These are phyloP conservation scores for Phytopythium mirpurense DNA, from an alignment of 352 stramenopile species.

Conservation along the genomic window DNA sequence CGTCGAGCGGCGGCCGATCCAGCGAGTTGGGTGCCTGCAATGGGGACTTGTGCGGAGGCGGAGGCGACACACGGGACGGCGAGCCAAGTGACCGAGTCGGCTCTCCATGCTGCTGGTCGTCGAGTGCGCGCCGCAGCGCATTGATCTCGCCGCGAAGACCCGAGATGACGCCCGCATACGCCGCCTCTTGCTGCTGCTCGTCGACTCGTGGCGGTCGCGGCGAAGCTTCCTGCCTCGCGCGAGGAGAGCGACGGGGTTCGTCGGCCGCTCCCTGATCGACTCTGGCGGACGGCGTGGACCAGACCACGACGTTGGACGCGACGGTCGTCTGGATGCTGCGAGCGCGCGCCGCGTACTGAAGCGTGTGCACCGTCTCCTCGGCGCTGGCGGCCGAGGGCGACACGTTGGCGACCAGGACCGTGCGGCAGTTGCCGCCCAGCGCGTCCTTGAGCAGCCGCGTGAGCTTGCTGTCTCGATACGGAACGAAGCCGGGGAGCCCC, in stretches of 20 bases:
- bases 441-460: slow-evolving; percentile 89
- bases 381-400: slow-evolving; percentile 72
- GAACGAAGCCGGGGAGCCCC: slow-evolving; percentile 53
- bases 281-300: slow-evolving; percentile 33
- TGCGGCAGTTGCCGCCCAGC: slow-evolving; percentile 88
- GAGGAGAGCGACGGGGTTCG: background rate
- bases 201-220: background rate
- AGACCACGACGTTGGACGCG: slow-evolving; percentile 81
- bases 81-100: background rate
- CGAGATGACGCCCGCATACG: background rate
- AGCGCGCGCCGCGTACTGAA: slow-evolving; percentile 91
- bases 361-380: slow-evolving; percentile 91
- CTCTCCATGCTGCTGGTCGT: slow-evolving; percentile 1
- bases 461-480: slow-evolving; percentile 88
- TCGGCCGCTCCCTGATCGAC: background rate
- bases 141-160: background rate
- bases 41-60: background rate
- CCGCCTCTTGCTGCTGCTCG: background rate
- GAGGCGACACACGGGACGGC: background rate
- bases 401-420: slow-evolving; percentile 93
- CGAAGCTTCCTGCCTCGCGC: background rate
- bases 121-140: background rate
- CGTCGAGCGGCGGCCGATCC: background rate
- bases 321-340: slow-evolving; percentile 94
- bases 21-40: background rate